Conservation (phyloP, 352 stramenopile genomes). For the Lagenidium giganteum region DNA sequence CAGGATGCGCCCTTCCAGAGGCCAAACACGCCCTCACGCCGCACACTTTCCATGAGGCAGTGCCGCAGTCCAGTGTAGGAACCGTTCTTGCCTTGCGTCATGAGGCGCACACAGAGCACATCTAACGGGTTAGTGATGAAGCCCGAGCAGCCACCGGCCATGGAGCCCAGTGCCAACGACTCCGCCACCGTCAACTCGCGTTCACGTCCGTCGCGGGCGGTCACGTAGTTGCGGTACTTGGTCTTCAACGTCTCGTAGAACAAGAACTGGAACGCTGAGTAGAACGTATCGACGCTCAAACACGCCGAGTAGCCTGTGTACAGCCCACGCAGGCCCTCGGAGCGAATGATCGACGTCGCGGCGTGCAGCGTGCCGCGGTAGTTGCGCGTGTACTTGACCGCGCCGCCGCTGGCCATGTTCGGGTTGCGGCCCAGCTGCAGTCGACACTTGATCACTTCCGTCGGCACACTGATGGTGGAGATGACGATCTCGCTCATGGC, state of each 20-base stretch:
- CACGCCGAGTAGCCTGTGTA: slow-evolving; percentile 75
- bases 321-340: slow-evolving; percentile 56
- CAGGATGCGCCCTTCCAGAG: slow-evolving; percentile 70
- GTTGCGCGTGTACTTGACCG: slow-evolving; percentile 66
- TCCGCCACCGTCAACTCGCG: slow-evolving; percentile 40
- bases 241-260: slow-evolving; percentile 76
- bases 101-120: slow-evolving; percentile 73
- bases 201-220: slow-evolving; percentile 19
- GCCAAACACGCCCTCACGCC: slow-evolving; percentile 40
- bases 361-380: slow-evolving; percentile 63
- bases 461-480: slow-evolving; percentile 65
- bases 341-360: slow-evolving; percentile 48
- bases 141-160: slow-evolving; percentile 54
- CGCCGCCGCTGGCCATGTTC: slow-evolving; percentile 53
- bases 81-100: slow-evolving; percentile 74
- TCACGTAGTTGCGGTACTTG: slow-evolving; percentile 35
- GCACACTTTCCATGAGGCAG: slow-evolving; percentile 53
- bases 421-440: slow-evolving; percentile 76
- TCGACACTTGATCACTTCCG: slow-evolving; percentile 77
- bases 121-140: slow-evolving; percentile 82
- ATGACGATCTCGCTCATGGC: slow-evolving; percentile 63
- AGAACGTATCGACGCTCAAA: slow-evolving; percentile 76
- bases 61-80: slow-evolving; percentile 55
- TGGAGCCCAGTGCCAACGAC: slow-evolving; percentile 46
- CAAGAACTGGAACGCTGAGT: slow-evolving; percentile 80